Base-by-base conservation (phyloP, 2,329 filamentous ascomycete genomes). In the Exophiala sp. region DNA sequence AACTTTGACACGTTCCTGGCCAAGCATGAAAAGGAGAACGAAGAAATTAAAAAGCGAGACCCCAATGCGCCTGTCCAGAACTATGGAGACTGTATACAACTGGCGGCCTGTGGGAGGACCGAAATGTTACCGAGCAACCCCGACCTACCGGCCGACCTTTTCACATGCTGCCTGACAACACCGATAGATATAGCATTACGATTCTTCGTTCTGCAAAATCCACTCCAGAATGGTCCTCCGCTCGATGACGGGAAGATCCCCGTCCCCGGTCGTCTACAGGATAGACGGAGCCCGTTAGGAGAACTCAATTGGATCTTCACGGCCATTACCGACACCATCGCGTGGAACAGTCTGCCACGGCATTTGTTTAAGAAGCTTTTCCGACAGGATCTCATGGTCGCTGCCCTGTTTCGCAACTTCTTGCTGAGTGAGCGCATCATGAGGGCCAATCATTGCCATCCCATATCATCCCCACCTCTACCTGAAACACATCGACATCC, bases 231-330 rank as follows among this genome's bases (percentile, higher is more conserved):
- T 13, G 80, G 79, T 34, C 73, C 95, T 48, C 84, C 81, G 1
- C 80, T 91, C 2, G 87, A 93, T 53, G 81, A 91, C 60, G 90
- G 91, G 35, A 86, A 88, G 67, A 87, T 88, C 62, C 59, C 59
- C 5, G 85, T 98, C 14, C 90, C 91, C 2, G 93, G 93, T 27
- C 83, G 89, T 55, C 79, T 97, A 35, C 91, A 95, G 64, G 93
- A 98, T 69, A 80, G 93, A 53, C 79, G 93, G 63, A 97, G 93
- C 43, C 93, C 93, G 7, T 77, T 98, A 27, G 93, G 93, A 55
- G 93, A 98, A 70, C 75, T 98, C 11, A 98, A 98, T 64, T 98
- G 93, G 93, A 98, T 98, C 29, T 97, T 98, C 65, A 98, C 93
- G 0, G 93, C 93, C 47, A 97, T 98, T 58, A 98, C 93, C 0